A percentile compares a stretch with the other conserved stretches of the same genome.
Evolutionary conservation across 345 rosid genomes (phyloP).

Genomic region (Gossypium longicalyx): DNA sequence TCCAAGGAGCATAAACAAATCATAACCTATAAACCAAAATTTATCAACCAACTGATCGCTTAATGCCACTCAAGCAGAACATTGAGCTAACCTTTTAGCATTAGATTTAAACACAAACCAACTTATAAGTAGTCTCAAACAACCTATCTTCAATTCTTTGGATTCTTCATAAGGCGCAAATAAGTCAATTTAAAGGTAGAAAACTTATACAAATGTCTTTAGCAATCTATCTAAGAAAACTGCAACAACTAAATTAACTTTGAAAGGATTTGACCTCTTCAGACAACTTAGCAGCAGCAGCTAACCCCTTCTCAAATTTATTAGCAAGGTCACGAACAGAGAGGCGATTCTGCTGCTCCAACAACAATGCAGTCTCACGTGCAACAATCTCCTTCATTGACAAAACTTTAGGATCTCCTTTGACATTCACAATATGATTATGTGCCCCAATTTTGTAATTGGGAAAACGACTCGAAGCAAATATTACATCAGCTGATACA

Average conservation of each 20-base stretch:
- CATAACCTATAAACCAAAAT: not conserved
- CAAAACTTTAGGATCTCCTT: conserved; percentile 68
- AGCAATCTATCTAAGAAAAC: not conserved
- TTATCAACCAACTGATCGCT: not conserved
- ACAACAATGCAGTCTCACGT: conserved; percentile 72
- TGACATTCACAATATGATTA: conserved; percentile 66
- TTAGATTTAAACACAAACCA: not conserved
- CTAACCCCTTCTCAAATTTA: conserved; percentile 90
- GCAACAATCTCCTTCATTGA: conserved; percentile 94
- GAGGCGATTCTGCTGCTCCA: conserved; percentile 93
- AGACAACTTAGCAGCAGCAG: conserved; percentile 92
- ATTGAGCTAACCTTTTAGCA: conserved; percentile 64
- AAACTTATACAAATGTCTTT: not conserved
- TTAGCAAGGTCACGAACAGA: conserved; percentile 97
- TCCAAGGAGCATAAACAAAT: conserved; percentile 9
- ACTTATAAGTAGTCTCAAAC: not conserved
- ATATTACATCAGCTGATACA: conserved; percentile 80
- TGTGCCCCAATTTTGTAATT: conserved; percentile 73
- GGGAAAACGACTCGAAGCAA: conserved; percentile 82
- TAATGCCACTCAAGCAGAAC: conserved; percentile 34
- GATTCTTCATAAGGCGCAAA: not conserved
- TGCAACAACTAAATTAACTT: not conserved
- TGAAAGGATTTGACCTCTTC: conserved; percentile 60
- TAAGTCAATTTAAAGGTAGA: not conserved
- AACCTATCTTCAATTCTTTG: not conserved